These are phyloP conservation scores for Penicillium sp. DNA, from an alignment of 2,329 filamentous ascomycete genomes.

Conservation along the genomic window DNA sequence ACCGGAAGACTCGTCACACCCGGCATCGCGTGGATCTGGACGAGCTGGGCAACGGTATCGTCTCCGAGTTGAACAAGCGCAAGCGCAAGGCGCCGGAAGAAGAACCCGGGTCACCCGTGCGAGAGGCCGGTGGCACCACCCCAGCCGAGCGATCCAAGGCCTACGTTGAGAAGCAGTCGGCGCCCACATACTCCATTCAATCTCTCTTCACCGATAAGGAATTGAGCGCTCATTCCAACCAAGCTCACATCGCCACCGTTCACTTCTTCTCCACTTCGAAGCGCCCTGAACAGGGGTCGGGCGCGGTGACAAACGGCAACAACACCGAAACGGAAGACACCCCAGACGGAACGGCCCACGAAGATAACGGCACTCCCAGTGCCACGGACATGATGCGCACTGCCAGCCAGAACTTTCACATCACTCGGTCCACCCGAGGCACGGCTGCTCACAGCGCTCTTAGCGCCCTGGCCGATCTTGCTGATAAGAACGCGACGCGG, in stretches of 20 bases:
- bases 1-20: conserved; percentile 58
- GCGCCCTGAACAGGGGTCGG: conserved; percentile 37
- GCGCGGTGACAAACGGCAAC: conserved; percentile 35
- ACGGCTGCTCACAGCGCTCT: conserved; percentile 47
- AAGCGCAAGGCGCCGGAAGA: conserved; percentile 56
- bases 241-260: conserved; percentile 54
- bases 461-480: conserved; percentile 52
- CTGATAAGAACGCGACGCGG: conserved; percentile 44
- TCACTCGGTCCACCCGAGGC: conserved; percentile 48
- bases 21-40: conserved; percentile 53
- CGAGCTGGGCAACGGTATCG: conserved; percentile 44
- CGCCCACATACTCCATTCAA: conserved; percentile 55
- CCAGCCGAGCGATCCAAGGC: conserved; percentile 50
- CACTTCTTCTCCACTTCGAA: conserved; percentile 54
- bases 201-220: conserved; percentile 64
- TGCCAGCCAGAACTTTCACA: conserved; percentile 52
- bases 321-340: conserved; percentile 39
- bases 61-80: conserved; percentile 47
- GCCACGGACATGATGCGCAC: conserved; percentile 57
- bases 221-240: conserved; percentile 55
- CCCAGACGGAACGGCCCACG: conserved; percentile 34
- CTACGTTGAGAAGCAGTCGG: conserved; percentile 52
- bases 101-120: conserved; percentile 54
- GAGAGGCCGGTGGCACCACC: conserved; percentile 42
- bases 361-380: conserved; percentile 36